Evolutionary conservation across 2,329 filamentous ascomycete genomes (phyloP), one percentile per base, ranked within the genome.

Genomic region (Monosporascus sp.): DNA sequence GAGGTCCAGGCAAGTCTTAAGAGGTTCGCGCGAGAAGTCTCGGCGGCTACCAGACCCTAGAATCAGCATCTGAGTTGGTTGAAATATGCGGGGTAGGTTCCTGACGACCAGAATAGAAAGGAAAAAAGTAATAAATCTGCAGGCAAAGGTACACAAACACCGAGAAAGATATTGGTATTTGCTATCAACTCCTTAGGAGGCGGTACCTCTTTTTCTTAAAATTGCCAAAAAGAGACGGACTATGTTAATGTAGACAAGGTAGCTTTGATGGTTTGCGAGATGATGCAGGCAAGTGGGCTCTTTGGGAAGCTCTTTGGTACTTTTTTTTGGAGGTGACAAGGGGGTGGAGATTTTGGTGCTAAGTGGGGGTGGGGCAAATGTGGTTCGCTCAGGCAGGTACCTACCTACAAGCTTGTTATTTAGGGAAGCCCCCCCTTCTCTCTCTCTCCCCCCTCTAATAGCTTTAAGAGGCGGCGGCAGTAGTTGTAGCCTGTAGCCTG

Each of bases 51-150:
- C 62, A 60, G 62, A 62, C 70, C 66, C 69, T 69, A 71, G 71
- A 70, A 74, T 81, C 76, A 81, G 80, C 80, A 83, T 83, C 75
- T 80, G 77, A 76, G 65, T 73, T 65, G 60, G 44, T 20, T 41
- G 17, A n/a, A 9, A 47, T 39, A 59, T 58, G 60, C 56, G 59
- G 54, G 55, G 57, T 56, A 58, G 51, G 55, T 14, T 46, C 15
- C 14, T 17, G 34, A 50, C 31, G 41, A 47, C 31, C 45, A 5
- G 38, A 49, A 50, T 39, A 51, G 53, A 54, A 31, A 51, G 54
- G 47, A 44, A 42, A 47, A 57, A 56, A 47, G 42, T 41, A 55
- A 50, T 55, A 52, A 53, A 57, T 51, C 31, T 52, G 47, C 60
- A 54, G 36, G 54, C 51, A 54, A 53, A 49, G 54, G 53, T 51